Base-by-base conservation (phyloP, 306 rosid genomes). In the Leucaena leucocephala region DNA sequence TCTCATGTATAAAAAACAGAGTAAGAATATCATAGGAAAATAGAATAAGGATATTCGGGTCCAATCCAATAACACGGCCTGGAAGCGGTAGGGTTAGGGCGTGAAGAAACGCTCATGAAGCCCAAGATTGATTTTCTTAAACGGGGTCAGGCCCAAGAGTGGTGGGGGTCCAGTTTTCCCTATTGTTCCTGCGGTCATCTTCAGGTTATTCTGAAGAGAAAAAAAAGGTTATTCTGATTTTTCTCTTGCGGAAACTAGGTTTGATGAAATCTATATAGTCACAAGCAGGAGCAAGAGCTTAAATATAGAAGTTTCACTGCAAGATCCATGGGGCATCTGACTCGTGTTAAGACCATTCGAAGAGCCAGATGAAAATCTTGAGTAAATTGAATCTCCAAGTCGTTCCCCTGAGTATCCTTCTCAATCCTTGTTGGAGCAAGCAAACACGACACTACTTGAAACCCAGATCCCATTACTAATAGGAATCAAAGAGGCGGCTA, bases 361-460 rank as follows among this genome's bases (percentile, higher is more conserved):
- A 82, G 74, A 82, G 83, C 83, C 85, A 77, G 77, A 73, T 82
- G 81, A 84, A 82, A 73, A 67, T 84, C 8, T 45, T 77, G 54
- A 86, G 88, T 36, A 68, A 85, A 54, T 44, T 80, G 68, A 65
- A 58, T 63, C 79, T 57, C 61, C 68, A 40, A 63, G 35, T 36
- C 74, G 38, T 43, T 67, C 19, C 67, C 71, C 12, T 39, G 71
- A 66, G n/a, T n/a, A 39, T 39, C 27, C 33, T 66, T 66, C 71
- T 66, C 71, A 22, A 10, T 68, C 67, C 42, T 21, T 74, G 71
- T 43, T 61, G 68, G 59, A 54, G 63, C 66, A 84, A 68, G 46
- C 84, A 72, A 75, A 55, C 55, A 86, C 27, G 27, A 27, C 27
- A 27, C 27, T 27, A 27, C 27, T 27, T 27, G 27, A 27, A 27